Evolutionary conservation across 441 rosid genomes (phyloP).

Genomic region (Populus hybrid): DNA sequence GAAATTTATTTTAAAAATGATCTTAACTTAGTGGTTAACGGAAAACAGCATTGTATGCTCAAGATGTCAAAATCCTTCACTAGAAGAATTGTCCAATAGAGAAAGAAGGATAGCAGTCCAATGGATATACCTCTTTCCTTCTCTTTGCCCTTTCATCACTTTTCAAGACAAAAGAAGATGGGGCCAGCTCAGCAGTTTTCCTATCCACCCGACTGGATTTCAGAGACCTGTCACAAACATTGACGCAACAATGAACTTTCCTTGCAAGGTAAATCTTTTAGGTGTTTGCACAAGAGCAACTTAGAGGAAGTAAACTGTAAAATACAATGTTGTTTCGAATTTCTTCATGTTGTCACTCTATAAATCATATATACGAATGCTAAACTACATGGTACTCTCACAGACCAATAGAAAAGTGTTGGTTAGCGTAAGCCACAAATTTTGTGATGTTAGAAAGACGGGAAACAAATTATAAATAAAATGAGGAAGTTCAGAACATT

Average conservation of each 20-base stretch:
- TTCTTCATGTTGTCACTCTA: not conserved
- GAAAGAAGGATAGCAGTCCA: not conserved
- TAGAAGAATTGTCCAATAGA: constrained; percentile 6
- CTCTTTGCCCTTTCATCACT: constrained; percentile 41
- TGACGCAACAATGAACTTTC: constrained; percentile 17
- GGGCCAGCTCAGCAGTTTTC: constrained; percentile 50
- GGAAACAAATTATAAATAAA: not conserved
- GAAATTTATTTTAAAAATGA: constrained; percentile 22
- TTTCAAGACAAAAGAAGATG: constrained; percentile 49
- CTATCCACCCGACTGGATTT: constrained; percentile 48
- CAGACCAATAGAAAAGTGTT: not conserved
- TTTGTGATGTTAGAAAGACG: not conserved
- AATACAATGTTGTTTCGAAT: no score
- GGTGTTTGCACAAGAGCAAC: not conserved
- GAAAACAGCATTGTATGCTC: constrained; percentile 5
- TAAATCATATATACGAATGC: not conserved
- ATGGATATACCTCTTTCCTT: constrained; percentile 57
- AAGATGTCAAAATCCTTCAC: constrained; percentile 13
- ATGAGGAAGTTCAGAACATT: no score
- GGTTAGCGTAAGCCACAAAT: not conserved
- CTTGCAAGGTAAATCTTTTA: constrained; percentile 5
- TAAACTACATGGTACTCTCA: not conserved
- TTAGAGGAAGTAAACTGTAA: not conserved
- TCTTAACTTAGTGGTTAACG: constrained; percentile 1
- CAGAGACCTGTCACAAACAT: constrained; percentile 36